phyloP scores from a whole-genome alignment of 2,329 filamentous ascomycete genomes.

The Colletotrichum echinochloae region DNA sequence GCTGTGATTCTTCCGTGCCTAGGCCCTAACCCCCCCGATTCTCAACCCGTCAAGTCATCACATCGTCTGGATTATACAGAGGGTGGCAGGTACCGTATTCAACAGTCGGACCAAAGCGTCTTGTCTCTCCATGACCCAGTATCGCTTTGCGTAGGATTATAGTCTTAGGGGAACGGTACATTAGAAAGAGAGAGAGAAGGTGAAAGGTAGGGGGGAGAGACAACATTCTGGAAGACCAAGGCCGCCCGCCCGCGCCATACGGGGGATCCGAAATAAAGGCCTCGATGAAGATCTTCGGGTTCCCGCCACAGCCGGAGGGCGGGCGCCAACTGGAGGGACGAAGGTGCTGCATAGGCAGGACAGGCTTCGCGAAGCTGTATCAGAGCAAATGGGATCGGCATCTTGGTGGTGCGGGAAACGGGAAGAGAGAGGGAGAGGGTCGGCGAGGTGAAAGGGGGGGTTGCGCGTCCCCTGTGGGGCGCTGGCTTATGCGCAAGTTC shows the following conservation, averaged over 20 bases:
- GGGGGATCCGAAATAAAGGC: slow-evolving; percentile 18
- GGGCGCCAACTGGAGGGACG: slow-evolving; percentile 9
- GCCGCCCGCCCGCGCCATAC: slow-evolving; percentile 12
- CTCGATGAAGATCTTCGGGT: slow-evolving; percentile 22
- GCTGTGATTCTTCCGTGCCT: slow-evolving; percentile 35
- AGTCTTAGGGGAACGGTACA: slow-evolving; percentile 10
- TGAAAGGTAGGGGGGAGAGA: not conserved
- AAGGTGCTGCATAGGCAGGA: slow-evolving; percentile 30
- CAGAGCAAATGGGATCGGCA: slow-evolving; percentile 39
- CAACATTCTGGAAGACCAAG: slow-evolving; percentile 1
- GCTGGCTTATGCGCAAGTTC: slow-evolving; percentile 40
- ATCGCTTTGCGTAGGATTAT: not conserved
- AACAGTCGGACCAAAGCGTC: slow-evolving; percentile 3
- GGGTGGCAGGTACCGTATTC: slow-evolving; percentile 32
- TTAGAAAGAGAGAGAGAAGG: not conserved
- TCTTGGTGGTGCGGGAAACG: slow-evolving; percentile 21
- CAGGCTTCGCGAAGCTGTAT: slow-evolving; percentile 38
- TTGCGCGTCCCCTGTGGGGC: slow-evolving; percentile 41
- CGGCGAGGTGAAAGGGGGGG: slow-evolving; percentile 22
- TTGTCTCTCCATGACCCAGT: not conserved
- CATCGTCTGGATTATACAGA: slow-evolving; percentile 36
- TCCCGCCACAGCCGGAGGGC: slow-evolving; percentile 11
- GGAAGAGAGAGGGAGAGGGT: slow-evolving; percentile 34
- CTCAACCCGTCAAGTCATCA: slow-evolving; percentile 38
- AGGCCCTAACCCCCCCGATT: slow-evolving; percentile 26